Conservation (phyloP, 495 filamentous ascomycete species). For the Tuber indicum region DNA sequence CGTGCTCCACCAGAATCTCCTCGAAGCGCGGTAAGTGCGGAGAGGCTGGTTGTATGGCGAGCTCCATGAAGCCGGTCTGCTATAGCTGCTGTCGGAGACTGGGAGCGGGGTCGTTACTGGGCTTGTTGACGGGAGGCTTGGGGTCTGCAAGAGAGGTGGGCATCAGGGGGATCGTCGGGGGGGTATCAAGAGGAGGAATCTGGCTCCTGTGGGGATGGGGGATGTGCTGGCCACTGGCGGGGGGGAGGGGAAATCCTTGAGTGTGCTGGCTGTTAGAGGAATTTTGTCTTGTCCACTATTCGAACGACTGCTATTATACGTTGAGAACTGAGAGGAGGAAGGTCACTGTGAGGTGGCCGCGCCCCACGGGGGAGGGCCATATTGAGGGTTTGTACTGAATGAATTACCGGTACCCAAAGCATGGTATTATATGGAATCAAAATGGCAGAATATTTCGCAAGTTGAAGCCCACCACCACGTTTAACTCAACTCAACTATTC, state of each 20-base stretch:
- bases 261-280: constrained; percentile 14
- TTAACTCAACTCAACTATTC: neutral
- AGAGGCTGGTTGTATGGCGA: constrained; percentile 13
- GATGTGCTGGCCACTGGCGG: neutral
- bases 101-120: constrained; percentile 18
- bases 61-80: constrained; percentile 12
- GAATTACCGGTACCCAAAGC: too few species aligned
- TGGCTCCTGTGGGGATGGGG: neutral
- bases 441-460: neutral
- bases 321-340: constrained; percentile 18
- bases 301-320: constrained; percentile 10
- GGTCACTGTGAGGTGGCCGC: neutral
- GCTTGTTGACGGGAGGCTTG: constrained; percentile 14
- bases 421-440: neutral
- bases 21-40: constrained; percentile 15
- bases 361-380: neutral
- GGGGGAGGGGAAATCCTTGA: constrained; percentile 15
- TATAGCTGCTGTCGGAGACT: neutral
- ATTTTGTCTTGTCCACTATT: constrained; percentile 7
- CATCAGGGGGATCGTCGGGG: constrained; percentile 17
- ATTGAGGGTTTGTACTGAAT: neutral
- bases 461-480: neutral
- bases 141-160: constrained; percentile 7
- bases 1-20: constrained; percentile 17
- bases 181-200: constrained; percentile 14